These are phyloP conservation scores for Cladobotryum mycophilum DNA, from an alignment of 2,329 filamentous ascomycete genomes.

Conservation along the genomic window DNA sequence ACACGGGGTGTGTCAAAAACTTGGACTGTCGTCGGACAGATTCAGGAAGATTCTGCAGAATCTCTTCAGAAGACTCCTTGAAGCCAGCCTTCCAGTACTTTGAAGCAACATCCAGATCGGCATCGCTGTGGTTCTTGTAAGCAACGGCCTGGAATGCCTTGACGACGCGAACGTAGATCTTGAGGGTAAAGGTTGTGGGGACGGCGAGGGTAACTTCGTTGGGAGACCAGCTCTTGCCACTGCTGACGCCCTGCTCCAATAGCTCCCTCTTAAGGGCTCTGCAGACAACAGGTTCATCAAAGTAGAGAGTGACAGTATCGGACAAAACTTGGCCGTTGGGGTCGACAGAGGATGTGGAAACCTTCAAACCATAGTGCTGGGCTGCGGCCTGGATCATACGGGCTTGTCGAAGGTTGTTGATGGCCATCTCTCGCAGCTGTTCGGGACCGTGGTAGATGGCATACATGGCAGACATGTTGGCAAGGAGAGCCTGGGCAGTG, in stretches of 20 bases:
- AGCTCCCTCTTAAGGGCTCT: slow-evolving; percentile 29
- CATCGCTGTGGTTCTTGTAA: slow-evolving; percentile 19
- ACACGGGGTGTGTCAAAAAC: slow-evolving; percentile 85
- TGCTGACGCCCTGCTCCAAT: slow-evolving; percentile 58
- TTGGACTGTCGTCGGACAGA: slow-evolving; percentile 62
- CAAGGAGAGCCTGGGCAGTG: slow-evolving; percentile 86
- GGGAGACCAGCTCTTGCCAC: slow-evolving; percentile 55
- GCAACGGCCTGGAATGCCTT: slow-evolving; percentile 22
- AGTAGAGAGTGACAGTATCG: slow-evolving; percentile 70
- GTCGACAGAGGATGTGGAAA: slow-evolving; percentile 50
- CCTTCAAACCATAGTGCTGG: slow-evolving; percentile 56
- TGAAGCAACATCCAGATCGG: slow-evolving; percentile 24
- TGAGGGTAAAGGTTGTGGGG: slow-evolving; percentile 19
- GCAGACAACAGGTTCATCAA: slow-evolving; percentile 17
- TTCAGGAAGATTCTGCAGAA: slow-evolving; percentile 43
- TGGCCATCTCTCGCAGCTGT: slow-evolving; percentile 76
- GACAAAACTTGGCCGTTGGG: slow-evolving; percentile 58
- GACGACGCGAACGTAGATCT: slow-evolving; percentile 16
- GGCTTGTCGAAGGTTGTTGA: slow-evolving; percentile 66
- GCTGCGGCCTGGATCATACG: slow-evolving; percentile 62
- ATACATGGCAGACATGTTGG: slow-evolving; percentile 95
- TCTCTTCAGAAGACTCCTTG: slow-evolving; percentile 29
- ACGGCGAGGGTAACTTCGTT: slow-evolving; percentile 22
- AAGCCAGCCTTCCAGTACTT: slow-evolving; percentile 36
- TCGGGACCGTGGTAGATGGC: slow-evolving; percentile 87